Evolutionary conservation across 2,329 filamentous ascomycete species (phyloP), one percentile per base, ranked within the genome.

Genomic region (Boeremia exigua): DNA sequence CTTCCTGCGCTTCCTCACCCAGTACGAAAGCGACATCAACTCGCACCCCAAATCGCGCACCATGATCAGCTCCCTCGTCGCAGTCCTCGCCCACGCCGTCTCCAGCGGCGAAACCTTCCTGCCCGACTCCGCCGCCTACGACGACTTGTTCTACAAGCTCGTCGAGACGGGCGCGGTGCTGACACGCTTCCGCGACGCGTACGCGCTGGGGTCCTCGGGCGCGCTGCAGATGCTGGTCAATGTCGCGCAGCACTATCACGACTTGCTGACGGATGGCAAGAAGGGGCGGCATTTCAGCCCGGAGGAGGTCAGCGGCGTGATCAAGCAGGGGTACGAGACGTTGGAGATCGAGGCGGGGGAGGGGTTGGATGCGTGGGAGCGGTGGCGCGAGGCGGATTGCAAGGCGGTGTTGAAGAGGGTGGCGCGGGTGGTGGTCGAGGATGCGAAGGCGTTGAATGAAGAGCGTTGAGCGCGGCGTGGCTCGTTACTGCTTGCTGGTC

Each of bases 91-190:
- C 1, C 84, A 97, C 34, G 90, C 91, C 2, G 82, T 99, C 7
- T 95, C 91, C 1, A 86, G 87, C 2, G 95, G 95, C 6, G 95
- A 98, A 73, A 88, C 90, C 2, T 98, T 99, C 76, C 82, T 99
- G 7, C 95, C 94, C 0, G 91, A 90, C 28, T 88, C 92, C 0
- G 85, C 90, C 15, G 88, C 91, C 1, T 98, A 98, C 75, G 95
- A 99, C 68, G 95, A 99, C 70, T 82, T 99, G 0, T 98, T 99
- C 78, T 99, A 99, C 84, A 99, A 99, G 78, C 85, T 98, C 2
- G 92, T 98, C 25, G 95, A 99, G 76, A 90, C 89, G 2, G 92
- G 93, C 10, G 91, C 96, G 44, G 84, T 91, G 11, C 83, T 98
- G 19, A 79, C 83, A 29, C 92, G 91, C 70, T 96, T 98, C 78